Conservation (phyloP, 768 basidiomycete genomes). For the Tricholoma terreum region DNA sequence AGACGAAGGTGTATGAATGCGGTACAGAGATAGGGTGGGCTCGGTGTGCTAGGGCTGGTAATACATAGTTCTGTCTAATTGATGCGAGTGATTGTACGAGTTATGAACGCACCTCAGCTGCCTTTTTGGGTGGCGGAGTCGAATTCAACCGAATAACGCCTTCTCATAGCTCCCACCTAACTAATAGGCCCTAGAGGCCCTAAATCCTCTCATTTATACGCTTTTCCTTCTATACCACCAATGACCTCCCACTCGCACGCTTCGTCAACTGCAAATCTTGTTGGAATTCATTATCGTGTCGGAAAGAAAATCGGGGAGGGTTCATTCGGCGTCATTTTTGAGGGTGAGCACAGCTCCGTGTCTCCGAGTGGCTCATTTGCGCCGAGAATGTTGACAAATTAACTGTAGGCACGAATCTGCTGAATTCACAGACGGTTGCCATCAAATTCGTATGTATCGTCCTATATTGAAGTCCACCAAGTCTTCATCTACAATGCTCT, state of each 20-base stretch:
- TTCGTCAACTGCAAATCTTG: constrained; percentile 69
- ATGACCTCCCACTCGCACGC: constrained; percentile 62
- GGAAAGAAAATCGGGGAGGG: constrained; percentile 99
- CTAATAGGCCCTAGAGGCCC: constrained; percentile 28
- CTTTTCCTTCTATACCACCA: constrained; percentile 23
- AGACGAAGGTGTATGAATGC: constrained; percentile 22
- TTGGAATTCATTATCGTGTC: constrained; percentile 96
- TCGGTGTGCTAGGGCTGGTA: constrained; percentile 21
- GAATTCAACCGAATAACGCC: constrained; percentile 21
- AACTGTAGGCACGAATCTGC: constrained; percentile 82
- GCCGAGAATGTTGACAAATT: constrained; percentile 3
- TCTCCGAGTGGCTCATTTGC: background rate
- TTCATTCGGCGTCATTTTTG: constrained; percentile 94
- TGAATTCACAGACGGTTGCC: constrained; percentile 98
- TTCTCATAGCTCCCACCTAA: constrained; percentile 20
- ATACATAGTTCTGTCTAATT: too few relatives aligned
- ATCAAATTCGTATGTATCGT: constrained; percentile 93
- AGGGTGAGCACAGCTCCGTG: constrained; percentile 46
- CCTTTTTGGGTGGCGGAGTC: constrained; percentile 17
- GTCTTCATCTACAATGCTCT: constrained; percentile 12
- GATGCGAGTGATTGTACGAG: too few relatives aligned
- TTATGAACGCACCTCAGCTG: too few relatives aligned
- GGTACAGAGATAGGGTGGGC: constrained; percentile 19
- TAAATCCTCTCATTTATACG: constrained; percentile 26
- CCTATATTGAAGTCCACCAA: constrained; percentile 10